These are phyloP conservation scores for Byssoonygena ceratinophila DNA, from an alignment of 2,329 filamentous ascomycete species.

Conservation along the genomic window DNA sequence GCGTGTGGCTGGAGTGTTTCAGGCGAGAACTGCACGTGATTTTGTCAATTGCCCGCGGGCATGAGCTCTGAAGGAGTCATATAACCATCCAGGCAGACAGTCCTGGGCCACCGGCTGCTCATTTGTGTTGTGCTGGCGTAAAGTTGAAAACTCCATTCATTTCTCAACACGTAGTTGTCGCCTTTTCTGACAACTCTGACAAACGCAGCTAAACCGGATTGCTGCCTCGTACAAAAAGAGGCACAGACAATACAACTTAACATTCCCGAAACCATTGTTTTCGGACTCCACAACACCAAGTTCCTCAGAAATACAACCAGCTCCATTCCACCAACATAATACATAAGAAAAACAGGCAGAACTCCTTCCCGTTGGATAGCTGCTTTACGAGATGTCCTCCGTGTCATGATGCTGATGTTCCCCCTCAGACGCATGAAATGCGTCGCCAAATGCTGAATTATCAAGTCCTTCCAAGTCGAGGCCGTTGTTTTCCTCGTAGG, in stretches of 20 bases:
- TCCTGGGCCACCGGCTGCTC: too few species aligned
- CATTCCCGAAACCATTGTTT: neutral
- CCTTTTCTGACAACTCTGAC: too few species aligned
- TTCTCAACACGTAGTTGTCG: too few species aligned
- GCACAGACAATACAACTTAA: neutral
- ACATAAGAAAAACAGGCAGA: neutral
- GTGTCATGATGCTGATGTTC: conserved; percentile 32
- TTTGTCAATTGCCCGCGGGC: neutral
- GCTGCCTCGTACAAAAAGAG: neutral
- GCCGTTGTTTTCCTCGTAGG: conserved; percentile 50
- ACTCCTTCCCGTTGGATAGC: too few species aligned
- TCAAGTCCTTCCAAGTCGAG: conserved; percentile 55
- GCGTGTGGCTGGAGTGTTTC: neutral
- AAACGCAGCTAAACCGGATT: too few species aligned
- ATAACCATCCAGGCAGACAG: too few species aligned
- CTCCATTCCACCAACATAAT: neutral
- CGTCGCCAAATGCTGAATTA: conserved; percentile 73
- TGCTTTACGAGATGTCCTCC: conserved; percentile 32
- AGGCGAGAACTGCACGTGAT: too few species aligned
- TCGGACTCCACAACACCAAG: neutral
- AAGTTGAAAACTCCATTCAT: too few species aligned
- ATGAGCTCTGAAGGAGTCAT: too few species aligned
- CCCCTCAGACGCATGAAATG: conserved; percentile 54
- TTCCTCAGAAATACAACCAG: neutral
- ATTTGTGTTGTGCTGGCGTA: too few species aligned